Base-by-base conservation (phyloP, 1,139 yeast species). In the Kurtzmaniella quercitrusa region DNA sequence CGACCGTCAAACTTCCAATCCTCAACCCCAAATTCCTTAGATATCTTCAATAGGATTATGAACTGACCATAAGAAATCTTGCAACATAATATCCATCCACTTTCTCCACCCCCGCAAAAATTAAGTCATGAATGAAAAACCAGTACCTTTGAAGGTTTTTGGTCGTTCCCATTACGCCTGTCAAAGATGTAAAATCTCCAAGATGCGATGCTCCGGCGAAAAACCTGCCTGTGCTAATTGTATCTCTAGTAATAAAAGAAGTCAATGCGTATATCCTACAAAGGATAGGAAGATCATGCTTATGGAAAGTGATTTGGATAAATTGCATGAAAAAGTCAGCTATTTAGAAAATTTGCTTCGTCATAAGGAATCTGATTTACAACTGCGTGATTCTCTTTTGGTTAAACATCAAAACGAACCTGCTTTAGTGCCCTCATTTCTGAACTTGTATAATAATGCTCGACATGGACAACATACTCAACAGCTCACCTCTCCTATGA, bases 241-340 rank as follows among this genome's bases (percentile, higher is more conserved):
- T 55, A 65, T 62, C 40, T 56, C 58, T 44, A 59, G 61, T 38
- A 60, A 60, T 36, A 66, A 65, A 45, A 64, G 59, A 10, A 60
- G 57, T 38, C 65, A 56, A 8, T 79, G 83, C 50, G 57, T 61
- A 3, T 79, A 78, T 49, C 80, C 81, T 1, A 60, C 63, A 33
- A 66, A 74, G 41, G 80, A 77, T 53, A 59, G 82, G 27, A 73
- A 76, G 53, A 72, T 77, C 33, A 73, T 76, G 40, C 66, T 77
- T 25, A 65, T 74, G 68, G 81, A 76, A 57, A 69, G 77, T 44
- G 81, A 77, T 40, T 57, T 77, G 46, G 62, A 71, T 43, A 60
- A 62, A 39, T 58, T 77, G 21, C 74, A 75, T 49, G 66, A 63
- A 36, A 59, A 70, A 25, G 67, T 76, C n/a, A 60, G 58, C 39